Conservation (phyloP, 192 early-diverging fungal genomes). For the Cetraspora pellucida region DNA sequence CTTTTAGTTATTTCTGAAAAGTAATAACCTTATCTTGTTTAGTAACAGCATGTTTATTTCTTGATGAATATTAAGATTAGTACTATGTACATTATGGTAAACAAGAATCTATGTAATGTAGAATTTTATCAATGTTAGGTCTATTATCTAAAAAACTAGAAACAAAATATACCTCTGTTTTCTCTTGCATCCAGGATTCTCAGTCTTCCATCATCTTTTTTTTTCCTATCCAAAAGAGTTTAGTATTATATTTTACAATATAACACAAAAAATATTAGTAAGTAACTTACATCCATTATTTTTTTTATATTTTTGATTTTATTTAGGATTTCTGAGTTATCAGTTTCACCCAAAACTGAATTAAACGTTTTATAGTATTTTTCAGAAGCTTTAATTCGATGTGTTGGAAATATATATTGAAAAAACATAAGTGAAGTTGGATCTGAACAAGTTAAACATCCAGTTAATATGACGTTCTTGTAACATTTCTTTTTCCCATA, state of each 20-base stretch:
- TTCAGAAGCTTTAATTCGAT: constrained; percentile 30
- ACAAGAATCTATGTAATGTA: constrained; percentile 24
- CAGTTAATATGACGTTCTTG: constrained; percentile 25
- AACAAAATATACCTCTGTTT: no score
- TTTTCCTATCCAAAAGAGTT: no score
- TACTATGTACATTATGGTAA: constrained; percentile 13
- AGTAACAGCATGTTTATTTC: constrained; percentile 22
- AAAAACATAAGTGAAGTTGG: constrained; percentile 24
- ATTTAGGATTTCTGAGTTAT: constrained; percentile 12
- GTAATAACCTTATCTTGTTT: constrained; percentile 24
- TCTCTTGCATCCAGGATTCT: no score
- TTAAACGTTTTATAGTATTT: constrained; percentile 29
- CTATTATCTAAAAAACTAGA: not conserved
- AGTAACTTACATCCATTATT: constrained; percentile 7
- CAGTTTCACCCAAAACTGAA: constrained; percentile 13
- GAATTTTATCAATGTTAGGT: constrained; percentile 17
- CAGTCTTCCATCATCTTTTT: no score
- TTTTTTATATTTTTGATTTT: constrained; percentile 27
- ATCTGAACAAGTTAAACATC: constrained; percentile 22
- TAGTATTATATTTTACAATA: no score
- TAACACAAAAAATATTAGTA: constrained; percentile 19
- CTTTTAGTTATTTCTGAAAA: constrained; percentile 24
- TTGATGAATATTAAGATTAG: constrained; percentile 23
- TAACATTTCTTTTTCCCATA: no score
- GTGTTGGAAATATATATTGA: constrained; percentile 25